Evolutionary conservation across 352 stramenopile genomes (phyloP).

Genomic region (Pythium biforme): DNA sequence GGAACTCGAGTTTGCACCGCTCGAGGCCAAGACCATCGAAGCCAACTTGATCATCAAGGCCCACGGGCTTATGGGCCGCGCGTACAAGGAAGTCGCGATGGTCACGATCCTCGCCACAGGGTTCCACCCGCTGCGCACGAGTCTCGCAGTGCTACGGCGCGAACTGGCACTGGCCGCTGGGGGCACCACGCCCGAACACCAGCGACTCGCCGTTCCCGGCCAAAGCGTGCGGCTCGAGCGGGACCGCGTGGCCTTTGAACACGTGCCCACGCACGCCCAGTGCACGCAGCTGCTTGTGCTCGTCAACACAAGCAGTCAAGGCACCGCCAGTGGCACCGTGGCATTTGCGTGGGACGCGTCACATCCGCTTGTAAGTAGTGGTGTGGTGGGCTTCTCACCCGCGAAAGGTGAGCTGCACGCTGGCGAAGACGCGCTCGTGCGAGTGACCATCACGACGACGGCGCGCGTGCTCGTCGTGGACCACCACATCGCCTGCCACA

Average conservation of each 20-base stretch:
- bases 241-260: constrained; percentile 58
- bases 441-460: constrained; percentile 41
- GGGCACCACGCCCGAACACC: constrained; percentile 27
- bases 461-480: constrained; percentile 59
- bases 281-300: constrained; percentile 49
- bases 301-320: constrained; percentile 30
- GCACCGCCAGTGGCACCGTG: constrained; percentile 12
- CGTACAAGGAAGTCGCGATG: constrained; percentile 66
- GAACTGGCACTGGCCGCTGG: constrained; percentile 22
- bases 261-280: constrained; percentile 56
- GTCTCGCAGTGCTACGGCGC: constrained; percentile 36
- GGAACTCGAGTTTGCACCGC: constrained; percentile 77
- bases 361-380: constrained; percentile 53
- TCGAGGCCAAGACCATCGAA: constrained; percentile 54
- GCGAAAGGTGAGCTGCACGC: constrained; percentile 43
- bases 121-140: constrained; percentile 47
- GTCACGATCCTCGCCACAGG: constrained; percentile 57
- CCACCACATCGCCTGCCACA: constrained; percentile 60
- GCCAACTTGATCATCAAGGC: constrained; percentile 61
- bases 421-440: constrained; percentile 52
- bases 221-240: constrained; percentile 47
- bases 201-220: constrained; percentile 35
- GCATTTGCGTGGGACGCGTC: constrained; percentile 59
- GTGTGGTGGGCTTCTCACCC: constrained; percentile 49
- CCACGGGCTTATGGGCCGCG: constrained; percentile 62